Evolutionary conservation across 1,284 basidiomycete genomes (phyloP).

Genomic region (Phylloboletellus chloephorus): DNA sequence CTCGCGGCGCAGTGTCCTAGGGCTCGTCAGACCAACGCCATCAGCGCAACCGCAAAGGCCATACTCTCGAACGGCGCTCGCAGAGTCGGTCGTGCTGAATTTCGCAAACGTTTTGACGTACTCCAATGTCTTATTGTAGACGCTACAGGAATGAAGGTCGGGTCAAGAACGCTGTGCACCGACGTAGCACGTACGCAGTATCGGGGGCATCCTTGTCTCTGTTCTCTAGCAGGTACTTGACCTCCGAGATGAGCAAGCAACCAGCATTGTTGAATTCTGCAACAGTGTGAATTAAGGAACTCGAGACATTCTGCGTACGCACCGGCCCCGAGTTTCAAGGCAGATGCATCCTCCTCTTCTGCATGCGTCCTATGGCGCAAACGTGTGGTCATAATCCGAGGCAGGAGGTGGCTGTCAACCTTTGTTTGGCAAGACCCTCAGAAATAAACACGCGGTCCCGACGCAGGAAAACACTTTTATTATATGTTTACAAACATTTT

Average conservation of each 20-base stretch:
- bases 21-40: background rate
- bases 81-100: constrained; percentile 83
- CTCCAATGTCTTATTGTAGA: constrained; percentile 89
- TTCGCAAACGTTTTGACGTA: constrained; percentile 90
- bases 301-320: constrained; percentile 5
- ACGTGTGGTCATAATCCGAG: constrained; percentile 40
- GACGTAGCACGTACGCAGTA: constrained; percentile 55
- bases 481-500: constrained; percentile 37
- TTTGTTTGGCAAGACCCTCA: constrained; percentile 29
- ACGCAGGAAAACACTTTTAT: constrained; percentile 19
- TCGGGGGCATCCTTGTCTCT: constrained; percentile 79
- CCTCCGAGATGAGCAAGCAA: constrained; percentile 87
- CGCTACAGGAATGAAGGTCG: constrained; percentile 40
- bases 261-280: constrained; percentile 87
- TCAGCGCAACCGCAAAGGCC: background rate
- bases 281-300: constrained; percentile 1
- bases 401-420: constrained; percentile 3
- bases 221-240: constrained; percentile 84
- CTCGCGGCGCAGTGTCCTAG: constrained; percentile 68
- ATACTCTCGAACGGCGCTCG: constrained; percentile 84
- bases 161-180: background rate
- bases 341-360: constrained; percentile 52
- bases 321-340: constrained; percentile 50
- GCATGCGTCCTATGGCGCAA: constrained; percentile 44
- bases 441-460: constrained; percentile 22